Evolutionary conservation across 305 asterid genomes (phyloP), one percentile per base, ranked within the genome.

Genomic region (Fraxinus angustifolia): DNA sequence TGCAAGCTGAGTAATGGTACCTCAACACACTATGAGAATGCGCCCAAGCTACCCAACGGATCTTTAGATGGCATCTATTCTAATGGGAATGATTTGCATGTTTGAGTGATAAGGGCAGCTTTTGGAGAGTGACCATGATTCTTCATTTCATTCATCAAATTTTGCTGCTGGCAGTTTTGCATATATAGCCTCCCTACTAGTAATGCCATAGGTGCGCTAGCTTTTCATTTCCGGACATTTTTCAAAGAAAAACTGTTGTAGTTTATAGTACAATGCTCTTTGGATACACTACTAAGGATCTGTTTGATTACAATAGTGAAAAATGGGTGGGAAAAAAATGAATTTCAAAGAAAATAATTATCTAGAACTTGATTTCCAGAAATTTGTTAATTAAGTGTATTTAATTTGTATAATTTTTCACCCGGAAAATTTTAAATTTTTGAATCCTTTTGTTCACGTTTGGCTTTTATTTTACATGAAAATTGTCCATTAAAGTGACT

Each of bases 221-320:
- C 77, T 80, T 84, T 75, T 60, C 78, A 6, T 58, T 82, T 91
- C 95, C 90, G 90, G 88, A 85, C 85, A 84, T 92, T 91, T 85
- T 83, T 70, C 82, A 86, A 71, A 88, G 94, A 92, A 92, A 81
- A 83, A 80, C 83, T 75, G 84, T 83, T 62, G 79, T 82, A 73
- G 88, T 21, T 73, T 81, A 87, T 87, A 84, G 89, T 87, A 72
- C 83, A 71, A 74, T 74, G 84, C 82, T 28, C 73, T 60, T 48
- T 4, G 83, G 80, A 56, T n/a, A 53, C 1, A 45, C 17, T 14
- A 28, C 30, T 28, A 28, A 28, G 30, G 30, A 1, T 28, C 30
- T 2, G 1, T 28, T 28, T 28, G 30, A 28, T 28, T 28, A 28
- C 30, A 28, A 28, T 28, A 28, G 30, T 28, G 30, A 28, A 28